Evolutionary conservation across 2,329 filamentous ascomycete genomes (phyloP).

Genomic region (Coniochaeta pulveracea): DNA sequence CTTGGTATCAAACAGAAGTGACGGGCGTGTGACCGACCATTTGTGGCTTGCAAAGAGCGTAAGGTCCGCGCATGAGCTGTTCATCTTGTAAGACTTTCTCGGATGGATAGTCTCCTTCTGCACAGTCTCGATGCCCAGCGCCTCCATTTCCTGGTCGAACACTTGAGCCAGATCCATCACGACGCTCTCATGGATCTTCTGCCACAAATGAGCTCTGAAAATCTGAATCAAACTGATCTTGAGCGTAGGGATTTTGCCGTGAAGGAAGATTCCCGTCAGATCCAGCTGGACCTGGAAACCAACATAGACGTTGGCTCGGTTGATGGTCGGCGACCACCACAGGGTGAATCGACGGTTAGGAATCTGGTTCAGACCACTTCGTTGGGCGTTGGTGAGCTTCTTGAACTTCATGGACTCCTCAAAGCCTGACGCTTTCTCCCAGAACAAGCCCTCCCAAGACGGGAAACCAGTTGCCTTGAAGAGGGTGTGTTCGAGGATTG

Average conservation of each 20-base stretch:
- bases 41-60: conserved; percentile 95
- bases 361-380: conserved; percentile 95
- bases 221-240: conserved; percentile 99
- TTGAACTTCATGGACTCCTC: conserved; percentile 79
- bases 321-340: conserved; percentile 94
- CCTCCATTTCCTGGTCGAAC: conserved; percentile 93
- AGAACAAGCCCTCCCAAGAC: conserved; percentile 93
- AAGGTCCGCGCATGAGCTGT: conserved; percentile 96
- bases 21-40: conserved; percentile 94
- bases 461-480: conserved; percentile 97
- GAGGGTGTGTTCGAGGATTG: conserved; percentile 89
- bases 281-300: conserved; percentile 99
- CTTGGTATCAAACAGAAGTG: conserved; percentile 90
- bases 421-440: conserved; percentile 49
- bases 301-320: conserved; percentile 93
- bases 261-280: conserved; percentile 95
- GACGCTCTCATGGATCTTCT: conserved; percentile 97
- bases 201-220: conserved; percentile 98
- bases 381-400: conserved; percentile 93
- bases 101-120: conserved; percentile 99
- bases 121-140: conserved; percentile 90
- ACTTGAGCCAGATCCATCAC: conserved; percentile 99
- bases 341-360: conserved; percentile 96
- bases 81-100: conserved; percentile 99
- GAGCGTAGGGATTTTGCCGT: conserved; percentile 95